These are phyloP conservation scores for Amanita molliuscula DNA, from an alignment of 768 basidiomycete genomes.

Conservation along the genomic window DNA sequence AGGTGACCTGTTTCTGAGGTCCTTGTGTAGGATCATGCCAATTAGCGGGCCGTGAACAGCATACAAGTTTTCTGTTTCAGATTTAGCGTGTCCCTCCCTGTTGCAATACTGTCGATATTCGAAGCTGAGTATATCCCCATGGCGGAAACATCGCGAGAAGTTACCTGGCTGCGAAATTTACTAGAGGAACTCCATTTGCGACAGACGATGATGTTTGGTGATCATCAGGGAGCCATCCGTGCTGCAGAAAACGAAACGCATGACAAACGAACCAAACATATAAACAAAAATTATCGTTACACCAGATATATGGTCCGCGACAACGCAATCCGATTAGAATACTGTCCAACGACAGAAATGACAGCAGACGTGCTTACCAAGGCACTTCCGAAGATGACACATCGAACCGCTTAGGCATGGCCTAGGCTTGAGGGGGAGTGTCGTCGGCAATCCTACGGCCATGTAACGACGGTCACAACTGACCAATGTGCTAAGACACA, in stretches of 20 bases:
- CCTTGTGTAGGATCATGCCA: too few relatives aligned
- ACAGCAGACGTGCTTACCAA: conserved; percentile 30
- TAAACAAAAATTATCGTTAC: conserved; percentile 21
- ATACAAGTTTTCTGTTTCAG: too few relatives aligned
- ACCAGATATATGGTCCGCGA: conserved; percentile 18
- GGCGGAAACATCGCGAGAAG: conserved; percentile 14
- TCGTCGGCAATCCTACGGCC: conserved; percentile 6
- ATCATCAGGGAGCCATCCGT: conserved; percentile 15
- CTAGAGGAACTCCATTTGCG: conserved; percentile 8
- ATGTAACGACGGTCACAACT: too few relatives aligned
- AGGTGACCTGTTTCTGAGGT: too few relatives aligned
- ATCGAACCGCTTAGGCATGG: conserved; percentile 9
- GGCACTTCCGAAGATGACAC: conserved; percentile 11
- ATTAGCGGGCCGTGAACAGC: too few relatives aligned
- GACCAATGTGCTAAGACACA: too few relatives aligned
- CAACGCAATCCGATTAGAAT: conserved; percentile 13
- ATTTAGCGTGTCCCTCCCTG: too few relatives aligned
- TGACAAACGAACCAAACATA: conserved; percentile 22
- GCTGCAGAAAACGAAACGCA: conserved; percentile 14
- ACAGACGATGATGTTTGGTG: conserved; percentile 5
- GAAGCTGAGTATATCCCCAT: conserved; percentile 31
- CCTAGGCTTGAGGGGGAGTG: conserved; percentile 14
- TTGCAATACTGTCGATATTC: conserved; percentile 27
- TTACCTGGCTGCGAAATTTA: conserved; percentile 16
- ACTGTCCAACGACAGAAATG: conserved; percentile 19